Evolutionary conservation across 1,284 basidiomycete genomes (phyloP).

Genomic region (Wolfiporia cocos): DNA sequence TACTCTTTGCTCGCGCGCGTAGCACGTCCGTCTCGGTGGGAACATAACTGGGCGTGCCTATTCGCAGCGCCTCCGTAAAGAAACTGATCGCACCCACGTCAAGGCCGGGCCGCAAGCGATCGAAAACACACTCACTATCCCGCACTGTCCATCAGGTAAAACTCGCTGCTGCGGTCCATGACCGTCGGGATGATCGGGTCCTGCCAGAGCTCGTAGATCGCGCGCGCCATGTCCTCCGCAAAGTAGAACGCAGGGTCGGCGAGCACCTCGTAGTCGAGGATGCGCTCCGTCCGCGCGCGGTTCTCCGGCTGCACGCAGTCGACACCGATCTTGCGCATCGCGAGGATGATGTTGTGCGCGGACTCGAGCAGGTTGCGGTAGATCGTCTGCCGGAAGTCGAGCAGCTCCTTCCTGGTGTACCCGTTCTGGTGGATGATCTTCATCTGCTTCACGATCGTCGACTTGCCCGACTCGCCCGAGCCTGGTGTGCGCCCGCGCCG

Average conservation of each 20-base stretch:
- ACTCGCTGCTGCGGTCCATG: slow-evolving; percentile 85
- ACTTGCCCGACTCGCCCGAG: slow-evolving; percentile 89
- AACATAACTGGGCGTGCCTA: slow-evolving; percentile 75
- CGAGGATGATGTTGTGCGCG: slow-evolving; percentile 83
- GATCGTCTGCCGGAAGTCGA: slow-evolving; percentile 75
- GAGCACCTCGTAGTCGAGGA: slow-evolving; percentile 48
- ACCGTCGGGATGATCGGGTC: slow-evolving; percentile 86
- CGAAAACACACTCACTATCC: slow-evolving; percentile 59
- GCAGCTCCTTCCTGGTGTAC: slow-evolving; percentile 77
- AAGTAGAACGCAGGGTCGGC: slow-evolving; percentile 38
- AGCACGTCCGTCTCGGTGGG: slow-evolving; percentile 90
- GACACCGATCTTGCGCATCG: slow-evolving; percentile 86
- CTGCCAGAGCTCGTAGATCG: slow-evolving; percentile 83
- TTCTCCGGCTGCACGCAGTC: slow-evolving; percentile 79
- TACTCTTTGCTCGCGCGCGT: slow-evolving; percentile 85
- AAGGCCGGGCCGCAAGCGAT: neutral
- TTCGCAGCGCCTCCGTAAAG: slow-evolving; percentile 80
- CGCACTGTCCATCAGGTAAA: slow-evolving; percentile 97
- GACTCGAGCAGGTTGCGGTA: slow-evolving; percentile 87
- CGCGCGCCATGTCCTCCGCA: slow-evolving; percentile 63
- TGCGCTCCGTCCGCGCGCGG: slow-evolving; percentile 54
- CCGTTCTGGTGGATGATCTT: slow-evolving; percentile 98
- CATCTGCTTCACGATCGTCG: slow-evolving; percentile 98
- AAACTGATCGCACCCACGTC: slow-evolving; percentile 48
- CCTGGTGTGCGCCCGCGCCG: too few species aligned